Evolutionary conservation across 2,329 filamentous ascomycete species (phyloP).

Genomic region (Calonectria ilicicola): DNA sequence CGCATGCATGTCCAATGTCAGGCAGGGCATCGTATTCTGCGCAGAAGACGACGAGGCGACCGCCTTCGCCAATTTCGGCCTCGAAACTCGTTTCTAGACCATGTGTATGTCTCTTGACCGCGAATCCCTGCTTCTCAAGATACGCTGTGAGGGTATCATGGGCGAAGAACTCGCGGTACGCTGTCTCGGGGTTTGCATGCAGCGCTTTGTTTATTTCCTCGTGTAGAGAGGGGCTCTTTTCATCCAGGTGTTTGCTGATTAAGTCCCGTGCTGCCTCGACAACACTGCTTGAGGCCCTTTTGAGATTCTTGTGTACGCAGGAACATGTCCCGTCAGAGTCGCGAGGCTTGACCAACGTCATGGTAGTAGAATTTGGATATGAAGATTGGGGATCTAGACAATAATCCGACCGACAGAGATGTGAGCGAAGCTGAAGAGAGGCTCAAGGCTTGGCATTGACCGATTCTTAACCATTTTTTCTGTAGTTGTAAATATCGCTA

Average conservation of each 20-base stretch:
- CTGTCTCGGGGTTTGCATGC: slow-evolving; percentile 27
- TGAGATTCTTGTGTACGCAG: neutral
- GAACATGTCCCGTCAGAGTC: neutral
- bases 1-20: slow-evolving; percentile 50
- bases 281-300: neutral
- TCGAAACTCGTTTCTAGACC: slow-evolving; percentile 27
- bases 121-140: slow-evolving; percentile 23
- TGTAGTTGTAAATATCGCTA: too few relatives aligned
- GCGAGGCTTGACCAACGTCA: neutral
- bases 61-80: slow-evolving; percentile 23
- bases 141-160: slow-evolving; percentile 21
- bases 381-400: neutral
- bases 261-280: neutral
- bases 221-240: neutral
- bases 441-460: neutral
- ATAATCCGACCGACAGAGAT: neutral
- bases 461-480: neutral
- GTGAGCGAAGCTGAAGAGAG: neutral
- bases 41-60: slow-evolving; percentile 25
- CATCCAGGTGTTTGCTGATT: neutral
- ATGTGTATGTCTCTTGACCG: slow-evolving; percentile 18
- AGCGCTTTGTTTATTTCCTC: slow-evolving; percentile 13
- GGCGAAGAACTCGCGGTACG: slow-evolving; percentile 25
- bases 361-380: neutral
- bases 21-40: slow-evolving; percentile 33